Evolutionary conservation across 208 protist genomes (phyloP), one percentile per base, ranked within the genome.

Genomic region (Tritrichomonas musculus): DNA sequence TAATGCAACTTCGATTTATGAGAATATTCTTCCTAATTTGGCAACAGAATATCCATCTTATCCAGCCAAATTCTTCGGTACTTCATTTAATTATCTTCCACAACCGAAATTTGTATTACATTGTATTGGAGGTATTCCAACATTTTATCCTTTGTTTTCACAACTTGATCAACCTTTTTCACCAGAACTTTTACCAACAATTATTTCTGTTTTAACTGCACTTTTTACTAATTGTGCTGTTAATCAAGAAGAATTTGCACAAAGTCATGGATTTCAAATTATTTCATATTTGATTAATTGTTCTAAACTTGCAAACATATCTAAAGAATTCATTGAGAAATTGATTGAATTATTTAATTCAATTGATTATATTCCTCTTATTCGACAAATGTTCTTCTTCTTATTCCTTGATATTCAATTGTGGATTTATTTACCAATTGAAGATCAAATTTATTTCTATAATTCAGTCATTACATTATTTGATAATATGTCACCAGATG

Each of bases 191-290:
- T 49, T 88, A 33, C 77, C 77, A 39, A 22, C 30, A 39, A 27
- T 88, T 25, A n/a, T 88, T 2, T 39, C 41, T 33, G 33, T 88
- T n/a, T 13, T 88, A 3, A 39, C 30, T 17, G 44, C 77, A 13
- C 11, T 39, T 57, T 57, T 88, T 1, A 36, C 17, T 8, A 57
- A 57, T 17, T 57, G n/a, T 44, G 20, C 47, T 22, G 27, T 33
- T 44, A 88, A 88, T 60, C 77, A 88, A 88, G 47, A 53, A n/a
- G 77, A 88, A 50, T 88, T 88, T 36, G 13, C 53, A 3, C 77
- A 57, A 88, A 55, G 25, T 20, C 53, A 88, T 57, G 77, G 77
- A 27, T 88, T 88, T 17, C 44, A 60, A 25, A 39, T 88, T 88
- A 47, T 88, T 9, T 5, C 47, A 57, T 88, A 88, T 88, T 88